These are phyloP conservation scores for Penicillium antarcticum DNA, from an alignment of 495 filamentous ascomycete genomes.

Conservation along the genomic window DNA sequence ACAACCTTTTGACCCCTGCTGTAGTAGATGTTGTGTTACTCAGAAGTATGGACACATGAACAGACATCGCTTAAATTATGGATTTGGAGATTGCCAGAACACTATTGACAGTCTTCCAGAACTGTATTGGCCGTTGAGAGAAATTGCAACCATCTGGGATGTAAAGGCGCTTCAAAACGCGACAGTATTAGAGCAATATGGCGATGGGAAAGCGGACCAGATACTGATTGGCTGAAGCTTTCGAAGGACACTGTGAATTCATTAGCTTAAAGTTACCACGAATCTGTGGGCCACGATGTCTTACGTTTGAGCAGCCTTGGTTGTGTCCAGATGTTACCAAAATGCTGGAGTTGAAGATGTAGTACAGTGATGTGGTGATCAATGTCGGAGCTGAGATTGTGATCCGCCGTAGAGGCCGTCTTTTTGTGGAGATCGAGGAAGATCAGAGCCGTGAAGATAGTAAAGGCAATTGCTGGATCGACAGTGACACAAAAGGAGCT, in stretches of 20 bases:
- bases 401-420: background rate
- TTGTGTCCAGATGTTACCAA: conserved; percentile 11
- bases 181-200: conserved; percentile 10
- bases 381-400: conserved; percentile 1
- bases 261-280: no score
- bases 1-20: no score
- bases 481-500: conserved; percentile 13
- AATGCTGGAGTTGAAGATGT: conserved; percentile 13
- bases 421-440: conserved; percentile 18
- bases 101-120: no score
- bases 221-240: conserved; percentile 9
- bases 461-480: conserved; percentile 19
- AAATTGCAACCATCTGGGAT: conserved; percentile 12
- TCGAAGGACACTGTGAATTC: conserved; percentile 19
- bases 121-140: no score
- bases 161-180: conserved; percentile 17
- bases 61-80: no score
- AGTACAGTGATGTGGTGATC: conserved; percentile 12
- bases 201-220: conserved; percentile 2
- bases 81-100: no score
- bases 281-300: no score
- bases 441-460: conserved; percentile 14
- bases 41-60: no score
- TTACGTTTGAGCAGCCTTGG: conserved; percentile 15
- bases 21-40: no score